Evolutionary conservation across 768 basidiomycete genomes (phyloP), one percentile per base, ranked within the genome.

Genomic region (Lactarius tabidus): DNA sequence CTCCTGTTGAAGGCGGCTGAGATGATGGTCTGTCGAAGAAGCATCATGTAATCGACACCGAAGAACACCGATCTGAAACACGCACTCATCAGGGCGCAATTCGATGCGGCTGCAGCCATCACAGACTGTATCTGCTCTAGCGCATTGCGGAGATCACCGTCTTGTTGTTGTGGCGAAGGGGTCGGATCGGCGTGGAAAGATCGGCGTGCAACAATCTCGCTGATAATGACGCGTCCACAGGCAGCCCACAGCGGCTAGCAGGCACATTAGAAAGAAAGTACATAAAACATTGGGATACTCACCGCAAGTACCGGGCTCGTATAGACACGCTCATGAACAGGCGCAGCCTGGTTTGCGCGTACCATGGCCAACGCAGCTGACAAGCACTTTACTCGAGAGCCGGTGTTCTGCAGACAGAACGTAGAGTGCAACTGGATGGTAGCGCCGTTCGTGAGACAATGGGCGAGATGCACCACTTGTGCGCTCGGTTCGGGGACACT

Each of bases 361-460:
- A 69, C 59, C 7, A 69, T 67, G 17, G 56, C 63, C 43, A 60
- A 55, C n/a, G 62, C 66, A 10, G 69, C 63, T 20, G 62, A 60
- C 53, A 69, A 39, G 63, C 69, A 68, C 57, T 69, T 69, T 14
- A 51, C 39, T 18, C 69, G 69, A 7, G 69, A 69, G 17, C 20
- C 69, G 1, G 60, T 58, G 26, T 67, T 69, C 60, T 69, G 69
- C 6, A 60, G 48, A n/a, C 63, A 64, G 31, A 69, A 69, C 33
- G 69, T 68, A 1, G 72, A 67, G 67, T 76, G 73, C 51, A 76
- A 67, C 67, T 75, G 73, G 59, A 75, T 70, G 8, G 70, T 73
- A 6, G 75, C 73, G 26, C 70, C 72, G 23, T 71, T 67, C 28
- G 64, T 60, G n/a, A 76, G 69, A 35, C 72, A 70, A 64, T 71